phyloP scores from a whole-genome alignment of 2,329 filamentous ascomycete genomes.

The Ophiostoma quercus region DNA sequence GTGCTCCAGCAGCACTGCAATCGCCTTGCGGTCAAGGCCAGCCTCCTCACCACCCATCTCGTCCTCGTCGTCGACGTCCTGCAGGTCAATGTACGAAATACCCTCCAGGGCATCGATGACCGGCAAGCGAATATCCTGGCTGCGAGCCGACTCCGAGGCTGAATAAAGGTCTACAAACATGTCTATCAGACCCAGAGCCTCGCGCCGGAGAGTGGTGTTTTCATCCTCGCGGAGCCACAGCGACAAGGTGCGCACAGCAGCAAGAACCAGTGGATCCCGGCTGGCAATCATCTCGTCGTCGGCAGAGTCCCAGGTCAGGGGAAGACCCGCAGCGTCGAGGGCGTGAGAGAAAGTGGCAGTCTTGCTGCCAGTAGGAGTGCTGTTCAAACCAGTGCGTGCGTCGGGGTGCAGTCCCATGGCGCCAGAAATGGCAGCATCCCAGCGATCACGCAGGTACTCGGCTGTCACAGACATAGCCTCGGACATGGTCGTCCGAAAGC shows the following conservation, averaged over 20 bases:
- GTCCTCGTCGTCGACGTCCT: constrained; percentile 11
- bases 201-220: constrained; percentile 51
- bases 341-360: neutral
- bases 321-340: constrained; percentile 34
- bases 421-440: constrained; percentile 61
- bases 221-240: constrained; percentile 68
- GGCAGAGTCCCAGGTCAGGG: constrained; percentile 55
- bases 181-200: constrained; percentile 56
- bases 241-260: constrained; percentile 52
- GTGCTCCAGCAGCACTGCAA: constrained; percentile 44
- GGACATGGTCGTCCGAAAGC: constrained; percentile 54
- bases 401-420: constrained; percentile 56
- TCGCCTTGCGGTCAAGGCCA: constrained; percentile 35
- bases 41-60: constrained; percentile 33
- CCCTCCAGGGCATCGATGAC: constrained; percentile 57
- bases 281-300: constrained; percentile 42
- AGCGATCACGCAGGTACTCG: constrained; percentile 64
- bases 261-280: constrained; percentile 55
- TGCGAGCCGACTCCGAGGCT: constrained; percentile 26
- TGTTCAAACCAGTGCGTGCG: constrained; percentile 39
- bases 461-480: constrained; percentile 60
- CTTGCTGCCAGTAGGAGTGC: neutral
- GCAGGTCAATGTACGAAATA: constrained; percentile 43
- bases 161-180: constrained; percentile 59
- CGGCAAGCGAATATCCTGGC: constrained; percentile 52